phyloP scores from a whole-genome alignment of 257 asterid species.

The Solanum lignicaule region DNA sequence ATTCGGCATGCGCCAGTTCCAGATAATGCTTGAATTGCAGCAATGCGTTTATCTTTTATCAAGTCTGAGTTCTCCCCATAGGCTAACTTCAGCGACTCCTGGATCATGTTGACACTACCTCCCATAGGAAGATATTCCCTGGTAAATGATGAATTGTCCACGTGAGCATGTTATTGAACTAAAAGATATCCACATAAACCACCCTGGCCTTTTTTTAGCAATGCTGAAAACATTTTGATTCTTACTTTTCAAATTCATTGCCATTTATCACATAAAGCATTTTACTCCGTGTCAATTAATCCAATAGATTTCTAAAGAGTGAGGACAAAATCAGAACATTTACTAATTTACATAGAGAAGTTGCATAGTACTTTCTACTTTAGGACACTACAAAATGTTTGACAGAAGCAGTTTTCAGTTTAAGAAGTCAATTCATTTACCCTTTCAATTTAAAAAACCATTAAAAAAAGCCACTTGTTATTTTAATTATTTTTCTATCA shows the following conservation, averaged over 20 bases:
- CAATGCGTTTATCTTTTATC: slow-evolving; percentile 71
- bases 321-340: not conserved
- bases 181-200: not conserved
- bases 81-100: slow-evolving; percentile 85
- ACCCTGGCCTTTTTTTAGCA: not conserved
- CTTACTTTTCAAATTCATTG: not conserved
- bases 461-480: not conserved
- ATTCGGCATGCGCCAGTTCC: slow-evolving; percentile 98
- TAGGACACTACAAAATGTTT: not conserved
- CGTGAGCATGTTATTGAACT: not conserved
- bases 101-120: slow-evolving; percentile 74
- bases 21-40: slow-evolving; percentile 91
- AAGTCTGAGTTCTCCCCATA: slow-evolving; percentile 83
- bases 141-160: slow-evolving; percentile 5
- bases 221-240: not conserved
- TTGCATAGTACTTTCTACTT: not conserved
- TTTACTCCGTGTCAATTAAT: not conserved
- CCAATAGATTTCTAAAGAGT: not conserved
- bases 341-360: not conserved
- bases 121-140: slow-evolving; percentile 99
- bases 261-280: not conserved
- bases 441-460: not conserved
- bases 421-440: not conserved
- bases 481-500: not conserved
- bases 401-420: not conserved